Evolutionary conservation across 805 yeast genomes (phyloP).

Genomic region (Yarrowia keelungensis): DNA sequence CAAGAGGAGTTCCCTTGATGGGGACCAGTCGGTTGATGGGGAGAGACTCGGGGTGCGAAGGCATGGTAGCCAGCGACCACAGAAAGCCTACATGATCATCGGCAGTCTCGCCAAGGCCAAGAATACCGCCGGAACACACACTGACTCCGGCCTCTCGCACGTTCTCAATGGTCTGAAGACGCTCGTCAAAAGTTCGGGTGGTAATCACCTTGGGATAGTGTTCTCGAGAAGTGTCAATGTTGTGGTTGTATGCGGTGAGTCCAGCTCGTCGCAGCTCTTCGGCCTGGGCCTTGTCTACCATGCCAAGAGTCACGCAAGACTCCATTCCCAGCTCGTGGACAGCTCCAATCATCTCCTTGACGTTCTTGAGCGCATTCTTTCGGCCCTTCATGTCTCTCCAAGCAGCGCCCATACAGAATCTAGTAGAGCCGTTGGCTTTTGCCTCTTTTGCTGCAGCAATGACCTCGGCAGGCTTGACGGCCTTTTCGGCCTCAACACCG

Average conservation of each 20-base stretch:
- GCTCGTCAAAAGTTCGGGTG: constrained; percentile 73
- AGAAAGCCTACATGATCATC: constrained; percentile 75
- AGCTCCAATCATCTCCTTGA: constrained; percentile 67
- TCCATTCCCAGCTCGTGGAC: constrained; percentile 75
- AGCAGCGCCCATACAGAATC: constrained; percentile 87
- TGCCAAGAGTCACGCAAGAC: constrained; percentile 81
- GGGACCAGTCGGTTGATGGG: constrained; percentile 84
- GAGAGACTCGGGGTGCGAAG: constrained; percentile 77
- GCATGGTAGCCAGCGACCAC: constrained; percentile 70
- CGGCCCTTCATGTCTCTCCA: constrained; percentile 88
- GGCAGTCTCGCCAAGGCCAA: constrained; percentile 77
- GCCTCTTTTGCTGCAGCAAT: constrained; percentile 69
- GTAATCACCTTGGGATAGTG: constrained; percentile 76
- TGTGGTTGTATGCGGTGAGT: constrained; percentile 81
- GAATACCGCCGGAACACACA: constrained; percentile 81
- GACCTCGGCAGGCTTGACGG: constrained; percentile 68
- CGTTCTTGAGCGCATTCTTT: constrained; percentile 67
- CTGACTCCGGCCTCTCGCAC: constrained; percentile 69
- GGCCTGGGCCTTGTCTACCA: constrained; percentile 73
- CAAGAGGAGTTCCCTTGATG: constrained; percentile 79
- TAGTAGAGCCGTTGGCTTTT: constrained; percentile 71
- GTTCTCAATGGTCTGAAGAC: constrained; percentile 68
- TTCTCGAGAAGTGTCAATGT: constrained; percentile 79
- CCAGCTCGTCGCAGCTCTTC: constrained; percentile 68
- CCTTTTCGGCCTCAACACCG: constrained; percentile 72